Evolutionary conservation across 345 rosid species (phyloP), one percentile per base, ranked within the genome.

Genomic region (Noccaea bulbosa): DNA sequence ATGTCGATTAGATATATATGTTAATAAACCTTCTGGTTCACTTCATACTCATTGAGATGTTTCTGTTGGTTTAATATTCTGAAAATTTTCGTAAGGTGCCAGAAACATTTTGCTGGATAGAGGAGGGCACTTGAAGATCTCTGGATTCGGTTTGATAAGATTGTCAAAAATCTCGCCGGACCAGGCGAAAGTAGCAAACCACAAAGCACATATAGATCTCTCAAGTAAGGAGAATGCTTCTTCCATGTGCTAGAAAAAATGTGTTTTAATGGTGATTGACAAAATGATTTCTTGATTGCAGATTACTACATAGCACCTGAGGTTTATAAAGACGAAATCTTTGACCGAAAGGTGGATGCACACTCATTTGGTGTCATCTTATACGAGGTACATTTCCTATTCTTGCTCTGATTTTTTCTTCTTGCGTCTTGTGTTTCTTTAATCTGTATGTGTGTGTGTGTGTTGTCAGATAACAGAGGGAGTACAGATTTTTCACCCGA

Each of bases 91-190:
- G 84, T 83, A 94, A 94, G 99, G 97, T 94, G 90, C 82, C 97
- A 94, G 99, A 89, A 91, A 91, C 83, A 83, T 94, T 88, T 87
- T 91, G 93, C 90, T 89, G 88, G 99, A 91, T 88, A 80, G 72
- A 78, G 87, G 97, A 62, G 93, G 95, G 30, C 90, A 79, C 0
- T 77, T 86, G 80, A 94, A 94, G 83, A 80, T 94, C 44, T 56
- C 93, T 30, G 97, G 97, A 62, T 91, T 91, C 65, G 96, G 92
- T 66, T 75, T 88, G 83, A 73, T 83, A 71, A 81, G 74, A 70
- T 41, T 86, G 78, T 82, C 90, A 47, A 83, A 76, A 60, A 70
- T 87, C 53, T 83, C 88, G 22, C 81, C 80, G 7, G 84, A 81
- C 69, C 84, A 81, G 62, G 95, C 83, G 39, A 84, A 83, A 80